Evolutionary conservation across 2,329 filamentous ascomycete genomes (phyloP).

Genomic region (Ilyonectria destructans): DNA sequence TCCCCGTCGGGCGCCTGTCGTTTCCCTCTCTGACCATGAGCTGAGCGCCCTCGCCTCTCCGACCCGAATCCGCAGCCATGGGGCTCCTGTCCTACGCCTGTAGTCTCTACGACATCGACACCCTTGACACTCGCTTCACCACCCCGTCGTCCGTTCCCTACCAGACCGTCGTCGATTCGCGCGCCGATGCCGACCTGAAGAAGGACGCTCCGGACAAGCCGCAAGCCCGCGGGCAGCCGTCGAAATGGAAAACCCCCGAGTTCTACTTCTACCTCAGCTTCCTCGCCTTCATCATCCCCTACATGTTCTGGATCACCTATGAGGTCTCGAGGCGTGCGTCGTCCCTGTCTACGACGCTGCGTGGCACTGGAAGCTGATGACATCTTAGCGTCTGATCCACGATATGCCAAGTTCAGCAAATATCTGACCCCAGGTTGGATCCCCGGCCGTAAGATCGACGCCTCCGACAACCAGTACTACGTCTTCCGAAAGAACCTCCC

Average conservation of each 20-base stretch:
- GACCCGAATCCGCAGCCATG: slow-evolving; percentile 55
- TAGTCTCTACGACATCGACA: slow-evolving; percentile 76
- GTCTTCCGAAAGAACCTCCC: slow-evolving; percentile 90
- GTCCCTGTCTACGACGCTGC: neutral
- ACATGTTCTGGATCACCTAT: slow-evolving; percentile 93
- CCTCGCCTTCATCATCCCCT: slow-evolving; percentile 78
- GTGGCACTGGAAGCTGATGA: slow-evolving; percentile 34
- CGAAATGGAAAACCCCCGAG: slow-evolving; percentile 90
- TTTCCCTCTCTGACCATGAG: slow-evolving; percentile 38
- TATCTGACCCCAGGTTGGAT: slow-evolving; percentile 90
- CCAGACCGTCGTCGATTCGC: slow-evolving; percentile 69
- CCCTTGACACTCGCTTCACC: slow-evolving; percentile 76
- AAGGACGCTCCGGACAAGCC: slow-evolving; percentile 55
- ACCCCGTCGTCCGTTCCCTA: slow-evolving; percentile 80
- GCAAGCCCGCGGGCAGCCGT: slow-evolving; percentile 66
- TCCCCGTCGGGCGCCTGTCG: neutral
- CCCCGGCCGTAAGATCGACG: slow-evolving; percentile 91
- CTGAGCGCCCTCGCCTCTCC: slow-evolving; percentile 39
- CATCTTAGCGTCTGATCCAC: slow-evolving; percentile 80
- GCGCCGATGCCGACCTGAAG: slow-evolving; percentile 59
- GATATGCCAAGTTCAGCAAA: slow-evolving; percentile 81
- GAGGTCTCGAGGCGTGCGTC: slow-evolving; percentile 85
- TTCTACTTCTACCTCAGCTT: slow-evolving; percentile 86
- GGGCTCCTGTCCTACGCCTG: slow-evolving; percentile 61
- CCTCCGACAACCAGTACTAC: slow-evolving; percentile 90